Percentiles rank a stretch among this genome's conserved stretches.
These are phyloP conservation scores for Ceratobasidium sp. DNA, from an alignment of 1,284 basidiomycete species.

Conservation along the genomic window DNA sequence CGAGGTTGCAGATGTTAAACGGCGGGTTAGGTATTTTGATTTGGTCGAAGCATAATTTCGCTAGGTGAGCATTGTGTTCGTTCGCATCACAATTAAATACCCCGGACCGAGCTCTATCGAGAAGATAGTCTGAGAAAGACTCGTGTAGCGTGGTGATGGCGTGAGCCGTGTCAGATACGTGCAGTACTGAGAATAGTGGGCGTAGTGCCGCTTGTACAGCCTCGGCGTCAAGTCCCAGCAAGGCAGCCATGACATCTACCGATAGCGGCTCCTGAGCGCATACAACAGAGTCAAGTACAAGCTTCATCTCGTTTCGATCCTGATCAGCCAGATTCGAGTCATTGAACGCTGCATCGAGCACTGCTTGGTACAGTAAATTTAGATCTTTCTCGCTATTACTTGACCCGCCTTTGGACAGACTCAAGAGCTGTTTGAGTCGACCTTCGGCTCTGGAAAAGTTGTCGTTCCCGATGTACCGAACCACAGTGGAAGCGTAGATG, in stretches of 20 bases:
- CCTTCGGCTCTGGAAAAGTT: background rate
- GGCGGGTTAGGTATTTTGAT: background rate
- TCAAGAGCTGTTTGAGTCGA: background rate
- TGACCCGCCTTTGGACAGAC: background rate
- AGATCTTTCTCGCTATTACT: background rate
- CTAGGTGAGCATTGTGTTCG: background rate
- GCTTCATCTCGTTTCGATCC: background rate
- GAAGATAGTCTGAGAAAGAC: conserved; percentile 5
- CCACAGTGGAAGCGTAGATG: conserved; percentile 11
- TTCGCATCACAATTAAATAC: background rate
- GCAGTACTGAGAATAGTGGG: background rate
- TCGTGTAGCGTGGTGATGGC: background rate
- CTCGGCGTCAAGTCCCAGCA: background rate
- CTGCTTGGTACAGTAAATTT: background rate
- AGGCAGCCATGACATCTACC: background rate
- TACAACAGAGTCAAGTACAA: background rate
- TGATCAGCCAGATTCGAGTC: background rate
- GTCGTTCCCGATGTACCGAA: background rate
- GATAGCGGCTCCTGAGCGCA: conserved; percentile 1
- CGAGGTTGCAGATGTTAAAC: conserved; percentile 10
- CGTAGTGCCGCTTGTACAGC: background rate
- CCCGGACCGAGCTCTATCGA: background rate
- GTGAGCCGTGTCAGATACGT: background rate
- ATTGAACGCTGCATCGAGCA: too few relatives aligned
- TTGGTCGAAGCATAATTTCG: background rate